These are phyloP conservation scores for Pisolithus albus DNA, from an alignment of 768 basidiomycete genomes.

Conservation along the genomic window DNA sequence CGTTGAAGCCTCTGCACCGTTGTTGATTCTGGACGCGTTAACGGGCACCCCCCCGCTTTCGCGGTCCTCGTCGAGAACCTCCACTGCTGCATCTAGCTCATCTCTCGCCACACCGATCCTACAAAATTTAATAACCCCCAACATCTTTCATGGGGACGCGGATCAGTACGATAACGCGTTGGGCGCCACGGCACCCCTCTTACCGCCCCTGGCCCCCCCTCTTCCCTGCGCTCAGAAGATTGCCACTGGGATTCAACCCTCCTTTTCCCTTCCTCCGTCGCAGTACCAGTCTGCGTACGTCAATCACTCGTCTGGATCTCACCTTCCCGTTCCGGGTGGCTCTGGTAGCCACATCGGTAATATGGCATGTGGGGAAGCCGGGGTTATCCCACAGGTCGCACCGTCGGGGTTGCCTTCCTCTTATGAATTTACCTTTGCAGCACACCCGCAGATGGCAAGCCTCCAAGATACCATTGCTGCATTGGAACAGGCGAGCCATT, in stretches of 20 bases:
- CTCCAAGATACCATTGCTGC: neutral
- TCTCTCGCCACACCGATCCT: neutral
- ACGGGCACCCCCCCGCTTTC: neutral
- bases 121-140: neutral
- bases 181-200: no score
- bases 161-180: no score
- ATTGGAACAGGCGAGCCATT: neutral
- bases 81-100: neutral
- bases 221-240: no score
- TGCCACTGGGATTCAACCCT: no score
- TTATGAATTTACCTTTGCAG: conserved; percentile 1
- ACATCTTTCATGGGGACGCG: neutral
- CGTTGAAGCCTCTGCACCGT: neutral
- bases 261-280: no score
- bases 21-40: neutral
- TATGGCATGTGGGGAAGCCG: no score
- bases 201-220: no score
- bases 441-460: neutral
- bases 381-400: neutral
- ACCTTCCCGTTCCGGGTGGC: no score
- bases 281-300: no score
- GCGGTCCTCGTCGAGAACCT: neutral
- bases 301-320: no score
- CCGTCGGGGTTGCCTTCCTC: neutral
- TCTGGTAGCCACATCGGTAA: no score